Base-by-base conservation (phyloP, 2,329 filamentous ascomycete species). In the Plenodomus lindquistii region DNA sequence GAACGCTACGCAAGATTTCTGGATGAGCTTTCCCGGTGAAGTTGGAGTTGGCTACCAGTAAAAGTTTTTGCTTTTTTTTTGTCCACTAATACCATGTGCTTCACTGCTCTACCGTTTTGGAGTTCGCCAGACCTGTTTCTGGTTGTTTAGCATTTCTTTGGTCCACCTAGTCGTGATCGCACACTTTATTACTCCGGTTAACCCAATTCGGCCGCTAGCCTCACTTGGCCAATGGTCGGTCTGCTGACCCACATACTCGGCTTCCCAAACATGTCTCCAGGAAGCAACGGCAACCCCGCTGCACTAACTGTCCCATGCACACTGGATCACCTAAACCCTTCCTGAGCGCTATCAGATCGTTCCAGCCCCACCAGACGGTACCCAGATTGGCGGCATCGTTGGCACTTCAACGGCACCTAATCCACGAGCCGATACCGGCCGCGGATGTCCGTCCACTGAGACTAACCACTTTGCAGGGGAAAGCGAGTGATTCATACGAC, bases 1-100 rank as follows among this genome's bases (percentile, higher is more conserved):
- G 44, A 69, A 62, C 44, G 68, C 68, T 8, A 73, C 71, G 21
- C 69, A 73, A 45, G 71, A 73, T 6, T 73, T 73, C 34, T 73
- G 71, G 70, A 69, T 61, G 13, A 66, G 65, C 18, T 73, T 73
- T 40, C 70, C 70, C 0, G 70, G 71, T 4, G 70, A 73, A 42
- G 71, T 73, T 5, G 70, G 69, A 16, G 66, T 65, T 17, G 67
- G 63, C 3, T 69, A 65, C 47, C 21, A 48, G 41, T 35, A 40
- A 22, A 31, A 11, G 27, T 31, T 4, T 31, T 4, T 11, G 11
- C 27, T 8, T 8, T 31, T 31, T 31, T 11, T 13, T 31, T 15
- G 22, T 24, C 22, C 6, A 11, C 6, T 13, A 13, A 31, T 8
- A 31, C 11, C 11, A 6, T 24, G 22, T 24, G 22, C 22, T 24